Percentiles rank a stretch among this genome's conserved stretches.
Evolutionary conservation across 148 eudicot species (phyloP).

Genomic region (Amaranthus hypochondriacus): DNA sequence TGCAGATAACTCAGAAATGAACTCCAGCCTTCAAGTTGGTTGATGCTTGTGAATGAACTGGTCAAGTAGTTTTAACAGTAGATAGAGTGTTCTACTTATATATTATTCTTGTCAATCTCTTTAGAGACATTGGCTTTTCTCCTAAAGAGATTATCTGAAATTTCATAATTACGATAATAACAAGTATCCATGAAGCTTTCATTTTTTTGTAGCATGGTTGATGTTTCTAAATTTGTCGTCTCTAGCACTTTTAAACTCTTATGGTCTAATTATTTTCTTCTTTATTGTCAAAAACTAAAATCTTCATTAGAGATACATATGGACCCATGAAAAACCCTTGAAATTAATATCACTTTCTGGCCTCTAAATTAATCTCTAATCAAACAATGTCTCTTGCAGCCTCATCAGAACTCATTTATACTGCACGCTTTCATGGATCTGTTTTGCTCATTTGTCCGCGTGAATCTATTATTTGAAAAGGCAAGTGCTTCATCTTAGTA

Average conservation of each 20-base stretch:
- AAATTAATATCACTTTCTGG: neutral
- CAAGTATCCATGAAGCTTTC: neutral
- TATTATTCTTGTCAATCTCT: neutral
- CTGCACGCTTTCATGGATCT: constrained; percentile 98
- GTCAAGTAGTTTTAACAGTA: neutral
- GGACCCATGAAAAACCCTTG: constrained; percentile 11
- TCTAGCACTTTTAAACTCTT: neutral
- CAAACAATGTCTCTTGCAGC: constrained; percentile 56
- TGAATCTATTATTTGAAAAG: constrained; percentile 86
- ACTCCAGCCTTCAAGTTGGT: neutral
- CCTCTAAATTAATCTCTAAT: constrained; percentile 31
- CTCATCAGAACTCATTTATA: constrained; percentile 94
- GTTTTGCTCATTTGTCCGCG: constrained; percentile 95
- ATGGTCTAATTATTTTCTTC: neutral
- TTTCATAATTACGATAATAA: neutral
- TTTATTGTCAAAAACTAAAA: neutral
- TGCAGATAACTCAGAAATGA: neutral
- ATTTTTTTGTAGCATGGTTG: neutral
- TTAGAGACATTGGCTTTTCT: neutral
- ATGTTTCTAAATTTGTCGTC: neutral
- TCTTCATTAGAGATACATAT: neutral
- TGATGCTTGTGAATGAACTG: constrained; percentile 1
- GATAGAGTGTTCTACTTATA: neutral
- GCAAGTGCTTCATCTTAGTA: constrained; percentile 33
- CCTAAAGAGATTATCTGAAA: neutral